Base-by-base conservation (phyloP, 148 eudicot genomes). In the Pouteria glomerata region DNA sequence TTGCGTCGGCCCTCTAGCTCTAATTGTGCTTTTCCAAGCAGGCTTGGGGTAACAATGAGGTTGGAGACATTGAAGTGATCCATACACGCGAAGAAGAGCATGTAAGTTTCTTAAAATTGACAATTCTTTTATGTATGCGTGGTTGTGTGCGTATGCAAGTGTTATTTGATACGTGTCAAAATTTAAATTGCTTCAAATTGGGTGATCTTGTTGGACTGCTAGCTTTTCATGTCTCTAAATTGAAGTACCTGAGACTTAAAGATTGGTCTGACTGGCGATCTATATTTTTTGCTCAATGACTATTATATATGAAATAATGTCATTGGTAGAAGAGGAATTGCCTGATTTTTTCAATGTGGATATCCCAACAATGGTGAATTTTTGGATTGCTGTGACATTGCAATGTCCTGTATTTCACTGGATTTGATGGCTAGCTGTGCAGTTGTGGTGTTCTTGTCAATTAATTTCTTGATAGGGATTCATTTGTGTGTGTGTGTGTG, bases 11-110 rank as follows among this genome's bases (percentile, higher is more conserved):
- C 35, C 71, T 1, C 15, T 51, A 34, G n/a, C 10, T 68, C 39
- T 31, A 12, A 6, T 12, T 31, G 18, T 61, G n/a, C 41, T 31
- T 47, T 75, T 44, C 7, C 29, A 29, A 68, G 31, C 74, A 84
- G 87, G 77, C 76, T 37, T 86, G 97, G 97, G 82, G 61, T 77
- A 68, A 76, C 24, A 72, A 76, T 47, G 85, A 83, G 71, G 66
- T 63, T 44, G 91, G 87, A 50, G 62, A 71, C 23, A 44, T 89
- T 37, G 88, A 82, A 63, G 82, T 83, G 26, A 50, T 58, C 31
- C 68, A 85, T 56, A 76, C 83, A 57, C 81, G 37, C 44, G 66
- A 75, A 35, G 89, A 73, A 57, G 80, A 84, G 56, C 37, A 76
- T 82, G 97, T 86, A 79, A 64, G 89, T 26, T 21, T 37, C 3